Conservation (phyloP, 352 stramenopile genomes). For the Pythium aquatile region DNA sequence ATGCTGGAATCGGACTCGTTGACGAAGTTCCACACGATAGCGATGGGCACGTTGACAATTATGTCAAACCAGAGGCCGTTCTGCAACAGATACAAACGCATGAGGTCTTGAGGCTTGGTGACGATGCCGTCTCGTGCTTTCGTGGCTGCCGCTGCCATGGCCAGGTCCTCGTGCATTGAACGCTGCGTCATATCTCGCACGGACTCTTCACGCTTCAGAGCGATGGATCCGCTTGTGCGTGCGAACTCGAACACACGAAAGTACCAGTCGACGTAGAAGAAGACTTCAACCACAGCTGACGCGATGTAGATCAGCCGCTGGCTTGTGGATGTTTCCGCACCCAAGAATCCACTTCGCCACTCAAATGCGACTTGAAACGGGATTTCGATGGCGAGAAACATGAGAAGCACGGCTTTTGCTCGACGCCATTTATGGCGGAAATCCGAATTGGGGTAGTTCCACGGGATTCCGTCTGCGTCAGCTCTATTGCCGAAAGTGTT, state of each 20-base stretch:
- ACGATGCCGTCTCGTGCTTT: slow-evolving; percentile 17
- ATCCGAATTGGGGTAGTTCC: slow-evolving; percentile 8
- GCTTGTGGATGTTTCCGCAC: slow-evolving; percentile 25
- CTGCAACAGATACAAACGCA: slow-evolving; percentile 33
- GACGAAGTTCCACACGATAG: slow-evolving; percentile 56
- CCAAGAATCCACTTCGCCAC: slow-evolving; percentile 24
- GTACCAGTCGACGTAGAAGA: slow-evolving; percentile 63
- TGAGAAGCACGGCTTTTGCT: slow-evolving; percentile 11
- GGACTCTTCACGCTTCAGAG: slow-evolving; percentile 4
- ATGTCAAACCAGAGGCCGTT: slow-evolving; percentile 36
- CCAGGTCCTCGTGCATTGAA: slow-evolving; percentile 15
- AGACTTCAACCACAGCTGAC: slow-evolving; percentile 41
- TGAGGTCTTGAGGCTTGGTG: slow-evolving; percentile 19
- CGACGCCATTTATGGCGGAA: slow-evolving; percentile 22
- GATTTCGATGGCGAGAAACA: slow-evolving; percentile 23
- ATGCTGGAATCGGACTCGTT: slow-evolving; percentile 38
- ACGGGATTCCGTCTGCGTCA: background rate
- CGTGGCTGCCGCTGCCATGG: slow-evolving; percentile 5
- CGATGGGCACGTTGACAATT: slow-evolving; percentile 32
- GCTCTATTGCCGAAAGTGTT: background rate
- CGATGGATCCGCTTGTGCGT: slow-evolving; percentile 9
- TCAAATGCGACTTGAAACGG: slow-evolving; percentile 25
- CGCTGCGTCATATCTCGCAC: slow-evolving; percentile 11
- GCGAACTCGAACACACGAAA: slow-evolving; percentile 47
- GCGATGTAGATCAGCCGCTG: slow-evolving; percentile 38